Base-by-base conservation (phyloP, 2,329 filamentous ascomycete species). In the Mariannaea elegans region DNA sequence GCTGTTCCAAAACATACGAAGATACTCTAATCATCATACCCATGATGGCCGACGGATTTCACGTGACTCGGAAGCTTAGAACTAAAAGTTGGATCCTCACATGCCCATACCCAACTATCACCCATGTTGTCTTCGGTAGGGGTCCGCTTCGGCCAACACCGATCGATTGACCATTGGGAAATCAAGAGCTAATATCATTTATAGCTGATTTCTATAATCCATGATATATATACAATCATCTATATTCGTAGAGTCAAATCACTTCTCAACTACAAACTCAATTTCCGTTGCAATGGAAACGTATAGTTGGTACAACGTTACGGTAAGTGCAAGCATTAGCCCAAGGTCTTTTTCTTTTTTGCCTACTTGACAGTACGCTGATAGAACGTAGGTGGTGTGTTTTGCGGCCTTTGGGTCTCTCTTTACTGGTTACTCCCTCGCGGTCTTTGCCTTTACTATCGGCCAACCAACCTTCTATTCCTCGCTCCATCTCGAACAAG, bases 391-490 rank as follows among this genome's bases (percentile, higher is more conserved):
- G 49, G 49, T 52, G 21, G 49, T 52, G 49, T 52, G 36, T 19
- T 52, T 52, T 14, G 49, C 49, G 13, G 49, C 49, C 24, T 52
- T 52, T 23, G 49, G 49, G 23, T 52, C 49, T 32, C 23, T 52
- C 9, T 52, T 52, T 12, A 52, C 49, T 5, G 49, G 49, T 10
- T 52, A 52, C 49, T 52, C 49, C 14, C 38, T 52, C 9, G 49
- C 49, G 4, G 49, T 52, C 23, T 52, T 52, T 16, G 49, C 49
- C 19, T 52, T 52, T 14, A 52, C 49, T 9, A 42, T 52, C 6
- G 49, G 49, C 7, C 49, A 52, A 36, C 49, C 49, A 10, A 52
- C 49, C 16, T 52, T 52, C 12, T 52, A 52, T n/a, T 52, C 49
- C 8, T 52, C 49, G 19, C 49, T 52, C 38, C 36, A 36, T 39